A percentile compares a stretch with the other conserved stretches of the same genome.
These are phyloP conservation scores for Graphiopsis chlorocephala DNA, from an alignment of 2,329 filamentous ascomycete genomes.

Conservation along the genomic window DNA sequence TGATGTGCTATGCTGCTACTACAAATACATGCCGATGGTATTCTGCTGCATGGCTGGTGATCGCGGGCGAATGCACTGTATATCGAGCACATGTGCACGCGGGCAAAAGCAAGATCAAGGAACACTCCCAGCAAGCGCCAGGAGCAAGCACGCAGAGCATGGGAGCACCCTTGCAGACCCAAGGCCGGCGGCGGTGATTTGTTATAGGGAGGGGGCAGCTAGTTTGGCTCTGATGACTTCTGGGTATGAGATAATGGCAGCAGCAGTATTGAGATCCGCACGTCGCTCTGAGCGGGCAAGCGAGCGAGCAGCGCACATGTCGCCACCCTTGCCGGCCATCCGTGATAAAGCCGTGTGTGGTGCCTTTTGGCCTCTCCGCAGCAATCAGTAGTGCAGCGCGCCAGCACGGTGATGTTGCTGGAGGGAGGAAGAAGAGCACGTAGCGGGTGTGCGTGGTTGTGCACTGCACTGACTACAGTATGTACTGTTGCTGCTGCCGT, in stretches of 20 bases:
- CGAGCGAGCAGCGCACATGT: conserved; percentile 1
- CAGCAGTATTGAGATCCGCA: conserved; percentile 2
- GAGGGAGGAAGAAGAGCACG: not conserved
- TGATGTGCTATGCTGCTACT: not conserved
- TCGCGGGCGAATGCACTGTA: not conserved
- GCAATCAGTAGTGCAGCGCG: not conserved
- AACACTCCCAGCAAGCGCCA: not conserved
- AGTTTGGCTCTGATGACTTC: conserved; percentile 2
- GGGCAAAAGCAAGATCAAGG: not conserved
- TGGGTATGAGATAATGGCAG: conserved; percentile 1
- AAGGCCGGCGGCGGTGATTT: not conserved
- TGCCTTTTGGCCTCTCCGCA: not conserved
- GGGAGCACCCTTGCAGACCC: not conserved
- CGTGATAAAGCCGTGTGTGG: conserved; percentile 1
- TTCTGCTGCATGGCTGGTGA: not conserved
- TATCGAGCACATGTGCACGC: not conserved
- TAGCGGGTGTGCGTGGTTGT: not conserved
- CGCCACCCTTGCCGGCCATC: conserved; percentile 7
- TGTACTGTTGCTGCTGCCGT: not conserved
- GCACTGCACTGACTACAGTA: not conserved
- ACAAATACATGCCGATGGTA: not conserved
- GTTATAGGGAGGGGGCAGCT: not conserved
- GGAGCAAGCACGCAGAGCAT: not conserved
- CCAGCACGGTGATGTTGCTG: not conserved
- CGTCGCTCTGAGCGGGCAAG: not conserved